Conservation (phyloP, 768 basidiomycete genomes). For the Cubamyces lactineus region DNA sequence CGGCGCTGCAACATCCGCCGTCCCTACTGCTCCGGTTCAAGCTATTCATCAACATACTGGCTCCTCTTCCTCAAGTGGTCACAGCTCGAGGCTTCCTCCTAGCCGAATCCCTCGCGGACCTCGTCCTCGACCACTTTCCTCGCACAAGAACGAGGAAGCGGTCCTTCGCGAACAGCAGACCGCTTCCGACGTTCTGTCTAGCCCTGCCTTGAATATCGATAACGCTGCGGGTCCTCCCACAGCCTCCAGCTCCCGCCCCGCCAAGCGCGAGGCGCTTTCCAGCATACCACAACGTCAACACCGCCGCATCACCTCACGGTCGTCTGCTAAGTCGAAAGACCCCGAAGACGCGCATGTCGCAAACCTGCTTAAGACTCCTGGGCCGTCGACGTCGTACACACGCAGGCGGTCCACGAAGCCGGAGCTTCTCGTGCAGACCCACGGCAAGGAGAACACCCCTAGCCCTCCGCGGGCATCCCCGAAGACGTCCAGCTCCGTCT, state of each 20-base stretch:
- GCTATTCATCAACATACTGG: constrained; percentile 10
- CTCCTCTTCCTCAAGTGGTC: constrained; percentile 5
- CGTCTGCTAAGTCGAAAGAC: constrained; percentile 12
- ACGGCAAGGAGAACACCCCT: constrained; percentile 35
- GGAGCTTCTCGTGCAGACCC: constrained; percentile 2
- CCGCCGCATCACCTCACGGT: constrained; percentile 20
- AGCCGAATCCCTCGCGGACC: constrained; percentile 33
- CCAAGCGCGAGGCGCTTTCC: constrained; percentile 34
- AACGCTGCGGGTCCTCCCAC: background rate
- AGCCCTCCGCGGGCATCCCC: constrained; percentile 7
- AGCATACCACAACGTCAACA: constrained; percentile 37
- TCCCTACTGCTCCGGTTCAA: background rate
- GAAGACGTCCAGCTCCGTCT: background rate
- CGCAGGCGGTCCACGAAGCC: constrained; percentile 20
- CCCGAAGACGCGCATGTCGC: constrained; percentile 1
- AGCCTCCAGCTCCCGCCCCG: background rate
- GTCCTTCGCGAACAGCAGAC: background rate
- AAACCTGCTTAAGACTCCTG: background rate
- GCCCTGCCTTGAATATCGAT: background rate
- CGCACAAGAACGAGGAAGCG: background rate
- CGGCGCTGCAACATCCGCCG: background rate
- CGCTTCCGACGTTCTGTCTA: background rate
- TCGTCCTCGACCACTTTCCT: constrained; percentile 24
- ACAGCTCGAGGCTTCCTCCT: constrained; percentile 7
- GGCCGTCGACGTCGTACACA: background rate